phyloP scores from a whole-genome alignment of 345 rosid species.

The Citrus trifoliata region DNA sequence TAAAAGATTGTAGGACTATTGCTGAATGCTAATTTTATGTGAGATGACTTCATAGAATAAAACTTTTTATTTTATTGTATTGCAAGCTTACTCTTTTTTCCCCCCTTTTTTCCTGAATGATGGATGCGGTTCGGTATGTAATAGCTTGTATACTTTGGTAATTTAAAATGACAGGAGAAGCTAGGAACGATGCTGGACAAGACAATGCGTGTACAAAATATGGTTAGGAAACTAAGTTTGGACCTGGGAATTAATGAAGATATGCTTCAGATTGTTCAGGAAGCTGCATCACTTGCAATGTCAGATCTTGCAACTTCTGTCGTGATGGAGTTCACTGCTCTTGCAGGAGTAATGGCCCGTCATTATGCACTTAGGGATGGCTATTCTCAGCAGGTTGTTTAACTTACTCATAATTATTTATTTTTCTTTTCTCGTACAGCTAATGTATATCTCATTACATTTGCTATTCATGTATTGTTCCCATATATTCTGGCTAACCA shows the following conservation, averaged over 20 bases:
- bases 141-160: constrained; percentile 12
- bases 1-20: background rate
- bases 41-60: background rate
- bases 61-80: background rate
- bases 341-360: constrained; percentile 93
- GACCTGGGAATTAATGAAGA: constrained; percentile 50
- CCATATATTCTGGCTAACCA: constrained; percentile 2
- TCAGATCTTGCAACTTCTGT: constrained; percentile 95
- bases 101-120: background rate
- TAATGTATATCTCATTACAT: background rate
- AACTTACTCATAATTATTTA: constrained; percentile 10
- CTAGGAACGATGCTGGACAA: constrained; percentile 96
- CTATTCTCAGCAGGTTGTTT: constrained; percentile 72
- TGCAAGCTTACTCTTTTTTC: background rate
- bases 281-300: constrained; percentile 93
- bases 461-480: background rate
- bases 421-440: background rate
- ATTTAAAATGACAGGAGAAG: constrained; percentile 61
- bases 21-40: background rate
- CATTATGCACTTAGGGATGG: constrained; percentile 97
- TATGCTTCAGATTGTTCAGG: constrained; percentile 49
- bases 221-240: constrained; percentile 48
- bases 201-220: constrained; percentile 59
- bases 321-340: constrained; percentile 87
- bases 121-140: background rate